Conservation (phyloP, 768 basidiomycete genomes). For the Dentipellis sp. region DNA sequence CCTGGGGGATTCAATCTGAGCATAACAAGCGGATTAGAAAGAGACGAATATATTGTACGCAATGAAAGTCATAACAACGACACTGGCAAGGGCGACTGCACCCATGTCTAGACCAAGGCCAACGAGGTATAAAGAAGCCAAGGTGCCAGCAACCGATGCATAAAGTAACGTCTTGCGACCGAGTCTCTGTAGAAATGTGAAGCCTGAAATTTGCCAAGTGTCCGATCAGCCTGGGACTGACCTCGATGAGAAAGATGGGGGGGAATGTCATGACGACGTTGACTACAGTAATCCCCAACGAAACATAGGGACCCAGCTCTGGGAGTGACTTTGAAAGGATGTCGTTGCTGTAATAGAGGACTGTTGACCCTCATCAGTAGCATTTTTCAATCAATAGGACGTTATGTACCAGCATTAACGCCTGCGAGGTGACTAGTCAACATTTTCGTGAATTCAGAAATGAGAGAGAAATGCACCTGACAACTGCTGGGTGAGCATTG, state of each 20-base stretch:
- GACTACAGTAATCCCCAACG: constrained; percentile 74
- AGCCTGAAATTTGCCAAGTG: background rate
- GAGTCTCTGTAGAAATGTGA: constrained; percentile 37
- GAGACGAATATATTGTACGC: constrained; percentile 37
- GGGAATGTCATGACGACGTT: constrained; percentile 82
- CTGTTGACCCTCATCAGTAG: constrained; percentile 25
- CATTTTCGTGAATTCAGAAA: background rate
- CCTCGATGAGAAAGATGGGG: constrained; percentile 82
- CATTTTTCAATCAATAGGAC: constrained; percentile 1
- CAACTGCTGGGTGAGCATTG: constrained; percentile 72
- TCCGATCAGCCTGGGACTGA: constrained; percentile 23
- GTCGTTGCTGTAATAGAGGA: constrained; percentile 86
- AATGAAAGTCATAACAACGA: constrained; percentile 72
- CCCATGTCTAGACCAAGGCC: constrained; percentile 64
- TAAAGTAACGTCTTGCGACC: constrained; percentile 66
- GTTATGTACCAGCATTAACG: constrained; percentile 55
- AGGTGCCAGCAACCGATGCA: constrained; percentile 55
- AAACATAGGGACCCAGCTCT: constrained; percentile 70
- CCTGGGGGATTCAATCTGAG: constrained; percentile 26
- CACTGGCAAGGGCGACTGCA: constrained; percentile 50
- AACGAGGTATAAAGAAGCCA: constrained; percentile 54
- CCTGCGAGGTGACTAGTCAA: constrained; percentile 30
- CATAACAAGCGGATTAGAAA: background rate
- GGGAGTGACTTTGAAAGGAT: constrained; percentile 79
- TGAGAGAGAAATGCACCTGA: constrained; percentile 35